Conservation (phyloP, 2,329 filamentous ascomycete genomes). For the Piedraia hortae region DNA sequence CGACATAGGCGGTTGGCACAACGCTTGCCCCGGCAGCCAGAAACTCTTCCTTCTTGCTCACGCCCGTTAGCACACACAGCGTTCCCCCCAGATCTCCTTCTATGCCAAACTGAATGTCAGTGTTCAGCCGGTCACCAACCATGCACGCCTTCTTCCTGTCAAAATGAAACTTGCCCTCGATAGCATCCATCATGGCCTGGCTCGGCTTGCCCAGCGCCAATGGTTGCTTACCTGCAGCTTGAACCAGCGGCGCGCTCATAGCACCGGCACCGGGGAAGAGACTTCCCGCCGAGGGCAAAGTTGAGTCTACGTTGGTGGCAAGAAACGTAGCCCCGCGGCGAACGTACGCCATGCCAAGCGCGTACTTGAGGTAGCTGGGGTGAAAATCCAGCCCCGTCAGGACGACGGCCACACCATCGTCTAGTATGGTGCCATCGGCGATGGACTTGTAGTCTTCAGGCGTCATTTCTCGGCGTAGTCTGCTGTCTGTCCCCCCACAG, state of each 20-base stretch:
- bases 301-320: slow-evolving; percentile 80
- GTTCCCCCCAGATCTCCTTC: slow-evolving; percentile 79
- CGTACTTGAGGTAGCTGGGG: slow-evolving; percentile 79
- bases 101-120: slow-evolving; percentile 85
- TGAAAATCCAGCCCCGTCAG: slow-evolving; percentile 82
- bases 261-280: slow-evolving; percentile 84
- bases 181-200: slow-evolving; percentile 97
- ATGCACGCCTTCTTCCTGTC: slow-evolving; percentile 70
- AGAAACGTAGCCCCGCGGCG: slow-evolving; percentile 59
- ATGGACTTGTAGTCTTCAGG: slow-evolving; percentile 57
- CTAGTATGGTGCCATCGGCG: slow-evolving; percentile 43
- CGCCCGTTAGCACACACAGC: slow-evolving; percentile 69
- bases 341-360: slow-evolving; percentile 65
- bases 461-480: slow-evolving; percentile 48
- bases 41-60: slow-evolving; percentile 63
- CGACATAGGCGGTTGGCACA: slow-evolving; percentile 58
- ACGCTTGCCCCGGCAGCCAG: slow-evolving; percentile 38
- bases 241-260: slow-evolving; percentile 47
- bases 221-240: slow-evolving; percentile 34
- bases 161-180: slow-evolving; percentile 84
- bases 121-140: slow-evolving; percentile 82
- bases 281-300: slow-evolving; percentile 51
- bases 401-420: slow-evolving; percentile 72
- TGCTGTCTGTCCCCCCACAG: slow-evolving; percentile 65
- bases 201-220: slow-evolving; percentile 75